Base-by-base conservation (phyloP, 2,329 filamentous ascomycete species). In the Sclerotinia sclerotiorum region DNA sequence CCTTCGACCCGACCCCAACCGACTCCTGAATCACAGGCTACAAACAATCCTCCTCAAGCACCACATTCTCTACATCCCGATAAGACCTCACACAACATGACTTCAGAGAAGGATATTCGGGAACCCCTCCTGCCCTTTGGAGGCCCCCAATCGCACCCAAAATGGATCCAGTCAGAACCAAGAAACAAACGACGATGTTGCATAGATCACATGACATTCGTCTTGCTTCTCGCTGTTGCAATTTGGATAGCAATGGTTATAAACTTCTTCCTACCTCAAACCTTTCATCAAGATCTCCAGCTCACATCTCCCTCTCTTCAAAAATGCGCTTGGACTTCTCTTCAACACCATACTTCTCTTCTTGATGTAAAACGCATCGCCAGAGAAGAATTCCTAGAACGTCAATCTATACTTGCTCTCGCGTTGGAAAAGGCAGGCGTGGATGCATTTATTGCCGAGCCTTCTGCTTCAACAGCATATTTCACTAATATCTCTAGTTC, bases 401-500 rank as follows among this genome's bases (percentile, higher is more conserved):
- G 74, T 4, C 74, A 75, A 57, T 48, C 61, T 2, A 70, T 27
- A 1, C 65, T 76, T 15, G 73, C 73, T 7, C 44, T 67, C 8
- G 73, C 67, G 11, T 69, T 76, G 24, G 68, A 68, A 1, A 48
- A 69, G 51, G 73, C 71, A 1, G 72, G 70, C 27, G 70, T 84
- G 1, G 86, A 88, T 75, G 87, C 84, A 0, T 89, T 89, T 70
- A 80, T 87, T 2, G 79, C 88, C 0, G 87, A 90, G 73, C 87
- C 87, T 2, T 87, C 87, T 2, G 88, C 87, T 71, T 87, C 85
- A 0, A 88, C 88, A 68, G 83, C 84, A 76, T 83, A 89, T 76
- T 89, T 87, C 73, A 86, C 81, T 62, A 89, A 89, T 73, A 80
- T 86, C 46, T 87, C 85, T 0, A 85, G 87, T 71, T 75, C 76